Evolutionary conservation across 768 basidiomycete species (phyloP), one percentile per base, ranked within the genome.

Genomic region (Pisolithus orientalis): DNA sequence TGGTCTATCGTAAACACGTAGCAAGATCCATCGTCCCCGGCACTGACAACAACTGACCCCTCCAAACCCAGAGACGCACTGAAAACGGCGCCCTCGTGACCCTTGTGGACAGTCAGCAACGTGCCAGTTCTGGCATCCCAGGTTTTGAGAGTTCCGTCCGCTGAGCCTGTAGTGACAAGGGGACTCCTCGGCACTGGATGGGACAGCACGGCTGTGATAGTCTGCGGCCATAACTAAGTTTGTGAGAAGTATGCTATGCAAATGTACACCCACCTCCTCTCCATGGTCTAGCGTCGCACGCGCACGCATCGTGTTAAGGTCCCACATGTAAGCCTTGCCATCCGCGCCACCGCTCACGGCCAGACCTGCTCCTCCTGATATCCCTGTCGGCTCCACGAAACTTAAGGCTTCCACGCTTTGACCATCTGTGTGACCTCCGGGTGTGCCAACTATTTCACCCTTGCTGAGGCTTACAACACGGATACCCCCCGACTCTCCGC

Each of bases 321-420:
- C 96, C 94, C 95, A 99, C 32, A 97, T 84, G 60, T 89, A 92
- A 16, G 84, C 87, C 64, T 92, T 94, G 0, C 94, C 93, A 63
- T 99, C 96, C 4, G 95, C 97, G 5, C 82, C 93, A 10, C 90
- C 94, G 2, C 89, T 92, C 0, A 91, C 82, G 10, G 85, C 84
- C 17, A 90, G 81, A 7, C 80, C 82, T 31, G 44, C 44, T 13
- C 79, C 78, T 7, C 58, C 72, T 5, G 73, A 77, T 0, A 82
- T 78, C 10, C 73, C 75, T 4, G 84, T 74, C 17, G 94, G 71
- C 59, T 94, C 90, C 25, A 94, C 78, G 63, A 95, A 97, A 46
- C 77, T 79, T 34, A 94, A 77, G 1, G 85, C 83, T 71, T 97
- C 95, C 25, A 96, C 83, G 60, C 90, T 93, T 63, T 96, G 90